Base-by-base conservation (phyloP, 2,329 filamentous ascomycete genomes). In the Cytospora mali region DNA sequence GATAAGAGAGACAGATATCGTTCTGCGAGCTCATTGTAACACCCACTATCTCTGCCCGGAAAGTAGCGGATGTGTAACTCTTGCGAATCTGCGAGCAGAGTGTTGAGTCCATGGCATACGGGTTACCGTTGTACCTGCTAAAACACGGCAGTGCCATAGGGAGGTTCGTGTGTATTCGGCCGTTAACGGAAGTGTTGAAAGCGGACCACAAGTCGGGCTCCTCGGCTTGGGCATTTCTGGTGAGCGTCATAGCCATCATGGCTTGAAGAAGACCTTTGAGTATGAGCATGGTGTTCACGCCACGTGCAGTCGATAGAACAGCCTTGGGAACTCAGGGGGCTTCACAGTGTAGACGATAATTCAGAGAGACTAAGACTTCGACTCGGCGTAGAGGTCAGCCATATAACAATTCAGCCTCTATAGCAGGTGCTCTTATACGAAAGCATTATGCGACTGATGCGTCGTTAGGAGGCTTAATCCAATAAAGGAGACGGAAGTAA, bases 21-120 rank as follows among this genome's bases (percentile, higher is more conserved):
- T 68, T 66, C 48, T 74, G 71, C 23, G 66, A 64, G 31, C 71
- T 71, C 68, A 71, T 69, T 46, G 69, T 72, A 16, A 60, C 72
- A 11, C 62, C 66, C 18, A 69, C 67, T 11, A 61, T 51, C 9
- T 65, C 65, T n/a, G 59, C 63, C n/a, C 66, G 69, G 27, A 70
- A 68, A 7, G 58, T 61, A n/a, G 71, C 68, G 11, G 61, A 68
- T 4, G 68, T 69, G 57, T 74, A 74, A 48, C 71, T 68, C 3
- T 51, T 55, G 29, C 70, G 69, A 4, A 73, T 59, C 4, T 58
- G 28, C 5, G 67, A 56, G 62, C 72, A 74, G n/a, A 62, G 49
- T 9, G 50, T 62, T 56, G 66, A 64, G 53, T 73, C 65, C 9
- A 65, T 55, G 1, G 29, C 21, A 4, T 64, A 35, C 4, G 66